Base-by-base conservation (phyloP, 163 green algal genomes). In the Trebouxia gelatinosa region DNA sequence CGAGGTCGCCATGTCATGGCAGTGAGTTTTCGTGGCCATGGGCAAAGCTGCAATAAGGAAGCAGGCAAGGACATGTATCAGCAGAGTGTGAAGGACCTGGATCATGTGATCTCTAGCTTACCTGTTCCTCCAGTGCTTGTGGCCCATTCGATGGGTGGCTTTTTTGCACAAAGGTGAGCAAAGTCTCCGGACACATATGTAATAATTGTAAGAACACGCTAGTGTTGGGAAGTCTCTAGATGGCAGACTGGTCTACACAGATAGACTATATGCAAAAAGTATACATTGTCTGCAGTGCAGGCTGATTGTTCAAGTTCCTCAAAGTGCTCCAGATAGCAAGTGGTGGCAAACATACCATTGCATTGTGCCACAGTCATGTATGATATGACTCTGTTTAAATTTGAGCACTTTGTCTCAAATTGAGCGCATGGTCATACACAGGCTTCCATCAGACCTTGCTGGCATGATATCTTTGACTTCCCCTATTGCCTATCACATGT, bases 91-190 rank as follows among this genome's bases (percentile, higher is more conserved):
- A 23, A 61, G 17, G 68, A 76, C 68, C 43, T 76, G 31, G 68
- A 39, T 17, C 40, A 61, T 46, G 40, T 76, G 16, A 40, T 76
- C 40, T n/a, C 13, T 7, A 37, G 40, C 23, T 21, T 76, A 5
- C 68, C 68, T 7, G 4, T 40, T 21, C 28, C 39, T 29, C 68
- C 68, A 46, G 39, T 76, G 46, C 40, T 76, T 31, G 43, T 76
- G 19, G 68, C 68, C 61, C 68, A 76, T 43, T 76, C 68, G 11
- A 39, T 76, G 43, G 40, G 68, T 6, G 68, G 68, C 43, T 76
- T 76, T 29, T 76, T 76, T 32, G 29, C 29, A 3, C 68, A 76
- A 62, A 76, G 68, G 68, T 76, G 40, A 23, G 28, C 16, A 17
- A 31, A 4, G 23, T 0, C 28, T 3, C 31, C 16, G 26, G 61